Conservation (phyloP, 176 grass and related monocot species). For the Chloris gayana region DNA sequence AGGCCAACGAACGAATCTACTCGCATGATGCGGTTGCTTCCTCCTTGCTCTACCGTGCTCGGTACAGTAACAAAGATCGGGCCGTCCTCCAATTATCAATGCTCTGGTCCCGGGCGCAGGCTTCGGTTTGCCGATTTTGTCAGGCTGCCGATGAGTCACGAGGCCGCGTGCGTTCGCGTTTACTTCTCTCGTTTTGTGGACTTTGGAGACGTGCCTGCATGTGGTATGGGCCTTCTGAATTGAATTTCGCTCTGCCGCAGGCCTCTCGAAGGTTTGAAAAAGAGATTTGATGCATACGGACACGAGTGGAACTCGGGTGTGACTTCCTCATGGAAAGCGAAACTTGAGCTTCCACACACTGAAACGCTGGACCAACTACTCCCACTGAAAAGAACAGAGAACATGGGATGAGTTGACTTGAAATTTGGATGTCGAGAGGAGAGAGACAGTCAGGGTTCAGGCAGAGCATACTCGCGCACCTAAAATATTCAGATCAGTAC, state of each 20-base stretch:
- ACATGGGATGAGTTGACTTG: neutral
- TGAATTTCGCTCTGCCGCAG: neutral
- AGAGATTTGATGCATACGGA: neutral
- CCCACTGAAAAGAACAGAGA: neutral
- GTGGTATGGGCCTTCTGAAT: neutral
- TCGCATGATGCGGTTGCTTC: conserved; percentile 8
- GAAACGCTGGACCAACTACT: conserved; percentile 4
- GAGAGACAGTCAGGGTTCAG: no score
- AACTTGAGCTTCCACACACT: neutral
- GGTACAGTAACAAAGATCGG: neutral
- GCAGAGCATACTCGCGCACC: no score
- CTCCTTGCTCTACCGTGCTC: neutral
- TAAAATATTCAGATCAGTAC: no score
- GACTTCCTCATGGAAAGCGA: neutral
- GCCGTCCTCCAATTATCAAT: neutral
- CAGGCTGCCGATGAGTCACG: neutral
- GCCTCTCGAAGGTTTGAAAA: neutral
- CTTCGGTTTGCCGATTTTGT: neutral
- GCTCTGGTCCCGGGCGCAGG: conserved; percentile 6
- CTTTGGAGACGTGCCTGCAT: neutral
- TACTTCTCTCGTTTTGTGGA: neutral
- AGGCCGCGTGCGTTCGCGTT: conserved; percentile 5
- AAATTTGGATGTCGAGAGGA: neutral
- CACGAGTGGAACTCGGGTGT: neutral
- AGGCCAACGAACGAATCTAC: conserved; percentile 11